Conservation (phyloP, 352 stramenopile genomes). For the Globisporangium alternatum region DNA sequence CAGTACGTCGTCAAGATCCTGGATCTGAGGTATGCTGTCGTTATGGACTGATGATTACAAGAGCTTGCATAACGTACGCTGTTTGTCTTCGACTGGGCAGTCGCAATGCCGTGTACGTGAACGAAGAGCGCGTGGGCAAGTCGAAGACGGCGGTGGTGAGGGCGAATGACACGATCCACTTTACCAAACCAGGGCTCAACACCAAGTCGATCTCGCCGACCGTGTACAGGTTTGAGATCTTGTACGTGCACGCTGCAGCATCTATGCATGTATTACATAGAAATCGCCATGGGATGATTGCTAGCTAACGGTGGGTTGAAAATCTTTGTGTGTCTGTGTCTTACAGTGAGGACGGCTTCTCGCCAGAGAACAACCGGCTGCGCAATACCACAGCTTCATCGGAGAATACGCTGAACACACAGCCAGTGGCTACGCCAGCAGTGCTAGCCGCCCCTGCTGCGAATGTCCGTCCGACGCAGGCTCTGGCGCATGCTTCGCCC, state of each 20-base stretch:
- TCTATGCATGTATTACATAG: neutral
- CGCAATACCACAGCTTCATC: neutral
- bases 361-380: slow-evolving; percentile 6
- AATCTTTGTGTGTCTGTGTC: neutral
- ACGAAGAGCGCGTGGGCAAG: slow-evolving; percentile 54
- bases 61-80: neutral
- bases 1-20: slow-evolving; percentile 35
- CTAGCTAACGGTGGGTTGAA: neutral
- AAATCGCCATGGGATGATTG: neutral
- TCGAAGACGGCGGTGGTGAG: slow-evolving; percentile 25
- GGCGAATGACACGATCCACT: slow-evolving; percentile 59
- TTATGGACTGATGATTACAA: neutral
- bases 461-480: neutral
- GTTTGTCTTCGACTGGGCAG: slow-evolving; percentile 18
- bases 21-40: slow-evolving; percentile 48
- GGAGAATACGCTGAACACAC: neutral
- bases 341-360: neutral
- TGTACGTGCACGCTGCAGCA: slow-evolving; percentile 33
- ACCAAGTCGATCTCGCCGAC: slow-evolving; percentile 30
- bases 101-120: slow-evolving; percentile 72
- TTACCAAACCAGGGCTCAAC: slow-evolving; percentile 51
- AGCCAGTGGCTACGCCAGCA: neutral
- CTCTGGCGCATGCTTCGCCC: neutral
- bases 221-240: slow-evolving; percentile 66
- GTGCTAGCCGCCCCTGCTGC: neutral